Conservation (phyloP, 73 alveolate genomes). For the Blepharisma stoltei region DNA sequence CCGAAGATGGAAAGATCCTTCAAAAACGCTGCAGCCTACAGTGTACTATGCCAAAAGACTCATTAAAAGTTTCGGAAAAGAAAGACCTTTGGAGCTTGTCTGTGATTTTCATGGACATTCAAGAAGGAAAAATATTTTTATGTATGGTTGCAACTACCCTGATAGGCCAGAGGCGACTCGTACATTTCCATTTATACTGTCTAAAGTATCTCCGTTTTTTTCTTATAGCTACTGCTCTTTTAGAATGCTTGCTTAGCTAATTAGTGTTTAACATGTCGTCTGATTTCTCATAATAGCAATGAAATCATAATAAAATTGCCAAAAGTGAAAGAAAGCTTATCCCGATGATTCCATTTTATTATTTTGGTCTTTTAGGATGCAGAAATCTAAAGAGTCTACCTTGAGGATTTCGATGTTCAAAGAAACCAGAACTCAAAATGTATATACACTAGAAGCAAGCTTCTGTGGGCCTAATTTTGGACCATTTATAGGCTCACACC, state of each 20-base stretch:
- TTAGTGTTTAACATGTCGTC: too few species aligned
- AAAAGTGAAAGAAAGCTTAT: too few species aligned
- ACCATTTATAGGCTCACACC: constrained; percentile 74
- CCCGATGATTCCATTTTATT: too few species aligned
- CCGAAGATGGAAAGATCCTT: constrained; percentile 97
- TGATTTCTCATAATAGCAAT: too few species aligned
- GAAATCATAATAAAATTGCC: too few species aligned
- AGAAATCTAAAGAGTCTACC: constrained; percentile 72
- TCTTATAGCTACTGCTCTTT: constrained; percentile 57
- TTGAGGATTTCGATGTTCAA: constrained; percentile 72
- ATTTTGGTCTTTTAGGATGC: too few species aligned
- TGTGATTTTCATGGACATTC: constrained; percentile 99
- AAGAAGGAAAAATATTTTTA: constrained; percentile 51
- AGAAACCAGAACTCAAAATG: constrained; percentile 67
- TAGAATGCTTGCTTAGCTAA: too few species aligned
- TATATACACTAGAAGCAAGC: constrained; percentile 80
- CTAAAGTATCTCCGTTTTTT: constrained; percentile 53
- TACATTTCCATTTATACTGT: constrained; percentile 59
- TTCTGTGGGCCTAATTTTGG: constrained; percentile 87
- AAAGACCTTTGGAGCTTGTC: constrained; percentile 88
- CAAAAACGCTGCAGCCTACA: constrained; percentile 93
- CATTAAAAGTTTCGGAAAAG: constrained; percentile 85
- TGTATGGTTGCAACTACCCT: constrained; percentile 22
- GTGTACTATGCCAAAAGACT: constrained; percentile 86
- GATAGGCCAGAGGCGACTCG: constrained; percentile 34